Evolutionary conservation across 192 early-diverging fungal genomes (phyloP).

Genomic region (Entomortierella beljakovae): DNA sequence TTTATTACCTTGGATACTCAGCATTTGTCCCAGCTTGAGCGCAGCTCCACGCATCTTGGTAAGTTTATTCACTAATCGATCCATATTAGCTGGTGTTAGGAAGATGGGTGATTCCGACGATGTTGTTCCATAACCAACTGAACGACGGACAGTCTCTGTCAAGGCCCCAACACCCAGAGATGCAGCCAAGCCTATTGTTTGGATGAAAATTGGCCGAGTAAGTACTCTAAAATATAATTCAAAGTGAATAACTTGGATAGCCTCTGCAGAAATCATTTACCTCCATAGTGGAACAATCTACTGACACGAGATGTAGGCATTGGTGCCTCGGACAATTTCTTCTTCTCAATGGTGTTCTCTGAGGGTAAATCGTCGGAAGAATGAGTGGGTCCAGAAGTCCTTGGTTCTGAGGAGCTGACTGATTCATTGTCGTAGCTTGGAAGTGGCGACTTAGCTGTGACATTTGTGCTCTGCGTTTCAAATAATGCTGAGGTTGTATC

Average conservation of each 20-base stretch:
- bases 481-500: no score
- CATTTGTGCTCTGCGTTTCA: no score
- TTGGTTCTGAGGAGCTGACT: no score
- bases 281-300: slow-evolving; percentile 86
- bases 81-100: slow-evolving; percentile 82
- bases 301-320: slow-evolving; percentile 85
- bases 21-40: slow-evolving; percentile 97
- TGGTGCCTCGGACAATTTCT: slow-evolving; percentile 59
- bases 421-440: no score
- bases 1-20: slow-evolving; percentile 88
- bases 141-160: slow-evolving; percentile 44
- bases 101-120: slow-evolving; percentile 62
- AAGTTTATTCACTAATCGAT: slow-evolving; percentile 87
- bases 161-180: slow-evolving; percentile 24
- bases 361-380: no score
- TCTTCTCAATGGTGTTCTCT: no score
- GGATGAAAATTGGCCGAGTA: not conserved
- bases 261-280: slow-evolving; percentile 29
- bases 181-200: slow-evolving; percentile 23
- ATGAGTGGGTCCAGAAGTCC: no score
- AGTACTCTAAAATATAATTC: not conserved
- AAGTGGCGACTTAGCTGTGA: no score
- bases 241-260: slow-evolving; percentile 3
- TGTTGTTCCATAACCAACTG: slow-evolving; percentile 29
- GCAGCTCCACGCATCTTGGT: slow-evolving; percentile 97